phyloP scores from a whole-genome alignment of 2,329 filamentous ascomycete species.

The Cladophialophora psammophila region DNA sequence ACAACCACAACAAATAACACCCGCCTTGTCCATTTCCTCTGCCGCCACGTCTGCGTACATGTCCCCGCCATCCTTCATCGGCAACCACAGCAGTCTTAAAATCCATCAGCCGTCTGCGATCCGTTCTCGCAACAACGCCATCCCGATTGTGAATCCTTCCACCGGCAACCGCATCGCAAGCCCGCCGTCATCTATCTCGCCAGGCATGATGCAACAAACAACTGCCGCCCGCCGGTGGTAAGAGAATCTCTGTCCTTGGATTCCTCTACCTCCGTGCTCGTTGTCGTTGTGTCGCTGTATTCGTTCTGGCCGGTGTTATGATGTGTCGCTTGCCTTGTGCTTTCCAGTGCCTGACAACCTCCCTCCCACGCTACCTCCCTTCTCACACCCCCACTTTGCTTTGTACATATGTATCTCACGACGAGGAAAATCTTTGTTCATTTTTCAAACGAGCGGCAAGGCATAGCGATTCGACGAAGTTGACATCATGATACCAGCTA shows the following conservation, averaged over 20 bases:
- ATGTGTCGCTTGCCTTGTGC: constrained; percentile 39
- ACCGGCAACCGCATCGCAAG: constrained; percentile 89
- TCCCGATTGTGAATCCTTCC: constrained; percentile 95
- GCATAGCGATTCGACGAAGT: constrained; percentile 42
- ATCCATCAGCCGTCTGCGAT: constrained; percentile 90
- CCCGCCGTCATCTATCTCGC: constrained; percentile 77
- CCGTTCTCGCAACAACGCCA: constrained; percentile 79
- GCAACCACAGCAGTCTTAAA: constrained; percentile 77
- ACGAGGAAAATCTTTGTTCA: constrained; percentile 31
- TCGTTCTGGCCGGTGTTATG: constrained; percentile 38
- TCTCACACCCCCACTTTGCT: constrained; percentile 20
- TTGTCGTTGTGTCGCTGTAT: constrained; percentile 38
- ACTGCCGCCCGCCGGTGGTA: constrained; percentile 46
- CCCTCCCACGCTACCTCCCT: constrained; percentile 25
- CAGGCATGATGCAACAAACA: constrained; percentile 68
- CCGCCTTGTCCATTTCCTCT: constrained; percentile 74
- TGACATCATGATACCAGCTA: constrained; percentile 42
- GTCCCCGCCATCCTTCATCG: constrained; percentile 61
- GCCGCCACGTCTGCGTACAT: constrained; percentile 64
- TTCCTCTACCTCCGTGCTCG: constrained; percentile 34
- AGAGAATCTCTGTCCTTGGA: constrained; percentile 33
- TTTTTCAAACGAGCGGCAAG: constrained; percentile 36
- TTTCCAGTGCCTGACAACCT: constrained; percentile 26
- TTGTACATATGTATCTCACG: constrained; percentile 38
- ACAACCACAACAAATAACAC: constrained; percentile 74